Conservation (phyloP, 257 asterid species). For the Lycium barbarum region DNA sequence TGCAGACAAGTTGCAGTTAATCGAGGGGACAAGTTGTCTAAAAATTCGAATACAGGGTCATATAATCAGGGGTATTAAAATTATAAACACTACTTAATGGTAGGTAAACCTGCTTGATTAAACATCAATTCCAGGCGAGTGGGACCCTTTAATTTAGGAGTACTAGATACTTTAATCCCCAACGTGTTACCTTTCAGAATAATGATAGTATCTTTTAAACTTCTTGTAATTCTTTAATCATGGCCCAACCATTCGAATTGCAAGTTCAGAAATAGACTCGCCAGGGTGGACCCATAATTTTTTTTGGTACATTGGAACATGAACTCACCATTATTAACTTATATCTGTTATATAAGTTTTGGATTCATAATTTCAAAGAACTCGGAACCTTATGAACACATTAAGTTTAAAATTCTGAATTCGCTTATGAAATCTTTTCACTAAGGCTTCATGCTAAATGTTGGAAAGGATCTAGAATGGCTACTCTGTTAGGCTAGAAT, state of each 20-base stretch:
- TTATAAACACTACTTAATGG: constrained; percentile 29
- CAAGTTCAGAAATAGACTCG: background rate
- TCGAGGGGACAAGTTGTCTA: constrained; percentile 46
- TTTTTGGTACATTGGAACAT: too few species aligned
- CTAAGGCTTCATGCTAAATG: background rate
- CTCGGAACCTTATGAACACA: too few species aligned
- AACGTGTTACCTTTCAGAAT: constrained; percentile 38
- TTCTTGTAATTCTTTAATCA: background rate
- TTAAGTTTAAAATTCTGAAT: background rate
- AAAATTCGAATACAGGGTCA: constrained; percentile 36
- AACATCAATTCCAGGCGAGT: constrained; percentile 29
- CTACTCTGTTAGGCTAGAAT: too few species aligned
- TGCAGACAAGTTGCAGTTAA: constrained; percentile 40
- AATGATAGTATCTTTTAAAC: background rate
- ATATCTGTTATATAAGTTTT: background rate
- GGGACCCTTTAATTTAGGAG: constrained; percentile 32
- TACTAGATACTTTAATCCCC: constrained; percentile 22
- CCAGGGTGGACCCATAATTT: background rate
- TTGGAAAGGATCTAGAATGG: background rate
- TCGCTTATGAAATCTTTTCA: background rate
- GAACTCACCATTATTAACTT: background rate
- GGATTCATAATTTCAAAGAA: background rate
- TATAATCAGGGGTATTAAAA: constrained; percentile 29
- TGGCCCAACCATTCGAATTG: background rate
- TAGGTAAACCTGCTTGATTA: constrained; percentile 45